Evolutionary conservation across 805 yeast genomes (phyloP), one percentile per base, ranked within the genome.

Genomic region (Candida namnaoensis): DNA sequence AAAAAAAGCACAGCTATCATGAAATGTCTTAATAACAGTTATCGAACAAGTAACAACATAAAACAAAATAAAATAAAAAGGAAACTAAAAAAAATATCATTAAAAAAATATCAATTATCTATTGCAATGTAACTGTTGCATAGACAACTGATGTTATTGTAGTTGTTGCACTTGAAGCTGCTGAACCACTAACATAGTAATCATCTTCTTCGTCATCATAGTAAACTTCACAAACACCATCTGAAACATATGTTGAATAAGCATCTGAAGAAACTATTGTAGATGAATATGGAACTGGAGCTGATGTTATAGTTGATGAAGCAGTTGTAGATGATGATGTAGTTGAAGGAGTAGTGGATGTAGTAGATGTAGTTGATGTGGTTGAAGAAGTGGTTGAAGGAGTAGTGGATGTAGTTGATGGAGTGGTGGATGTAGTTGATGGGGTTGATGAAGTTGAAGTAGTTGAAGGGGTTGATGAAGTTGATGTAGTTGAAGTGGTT

Each of bases 151-250:
- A 52, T 4, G 60, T 55, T 3, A 57, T 52, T 2, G 60, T 56
- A 2, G 51, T 44, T 34, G 47, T 44, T 26, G 58, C 60, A 44
- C 58, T 52, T 19, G 38, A 12, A n/a, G 60, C 57, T 34, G 46
- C 60, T 9, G 47, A 14, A 6, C 60, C 60, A 43, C 55, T 51
- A 42, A 54, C 56, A 39, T 52, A 56, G 25, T 47, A 50, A 27
- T 42, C 41, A 9, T 38, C 41, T 19, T 40, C 49, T 28, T 45
- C 48, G 41, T 53, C 54, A 28, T 53, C 53, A 40, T 49, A 50
- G 47, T 54, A 54, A 13, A 56, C 44, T 15, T 52, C 53, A 46
- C 60, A 56, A 15, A 53, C 52, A 43, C 59, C 59, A 38, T 47
- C 50, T 5, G 42, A 30, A 10, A 47, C 41, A 15, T 47, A 37